Evolutionary conservation across 768 basidiomycete genomes (phyloP), one percentile per base, ranked within the genome.

Genomic region (Erythrobasidium yunnanense): DNA sequence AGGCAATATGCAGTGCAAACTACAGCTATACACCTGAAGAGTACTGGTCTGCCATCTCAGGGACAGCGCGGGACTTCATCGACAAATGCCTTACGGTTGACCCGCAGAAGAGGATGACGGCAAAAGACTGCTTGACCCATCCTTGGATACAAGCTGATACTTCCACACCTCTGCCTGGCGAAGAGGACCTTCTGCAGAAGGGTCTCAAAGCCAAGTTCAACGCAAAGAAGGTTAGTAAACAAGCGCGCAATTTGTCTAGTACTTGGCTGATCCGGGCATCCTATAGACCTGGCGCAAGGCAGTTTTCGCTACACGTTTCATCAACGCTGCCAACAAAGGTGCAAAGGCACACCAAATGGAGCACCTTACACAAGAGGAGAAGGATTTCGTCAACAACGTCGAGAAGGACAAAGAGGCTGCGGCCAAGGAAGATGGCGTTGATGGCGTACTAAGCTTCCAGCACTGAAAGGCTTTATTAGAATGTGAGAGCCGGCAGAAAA

Each of bases 1-100:
- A 93, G 73, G 93, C 93, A 33, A 96, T 97, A 79, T 84, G 91
- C 53, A 82, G 83, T 0, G 91, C 90, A 5, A 88, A 95, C 77
- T 96, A 90, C 79, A 86, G 85, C 74, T 97, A 96, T 74, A 85
- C 86, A 81, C 87, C 87, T 22, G 81, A 79, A 71, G 83, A 79
- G 71, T 90, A 90, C 75, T 91, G 90, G 89, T 80, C 75, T 45
- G 86, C 86, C 71, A 88, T 91, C n/a, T 85, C 86, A 1, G 80
- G 83, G n/a, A 27, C 70, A 68, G 93, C 90, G 0, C 85, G 85
- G 66, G 82, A 84, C 70, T 99, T 99, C 75, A 87, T 99, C 58
- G 73, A 76, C 7, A 76, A 79, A 46, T 96, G 93, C 74, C 80
- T 99, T 70, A 93, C 90, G 0, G 79, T 88, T 66, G 89, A 99